A percentile compares a stretch with the other conserved stretches of the same genome.
phyloP scores from a whole-genome alignment of 2,329 filamentous ascomycete genomes.

The Talaromyces atroroseus region DNA sequence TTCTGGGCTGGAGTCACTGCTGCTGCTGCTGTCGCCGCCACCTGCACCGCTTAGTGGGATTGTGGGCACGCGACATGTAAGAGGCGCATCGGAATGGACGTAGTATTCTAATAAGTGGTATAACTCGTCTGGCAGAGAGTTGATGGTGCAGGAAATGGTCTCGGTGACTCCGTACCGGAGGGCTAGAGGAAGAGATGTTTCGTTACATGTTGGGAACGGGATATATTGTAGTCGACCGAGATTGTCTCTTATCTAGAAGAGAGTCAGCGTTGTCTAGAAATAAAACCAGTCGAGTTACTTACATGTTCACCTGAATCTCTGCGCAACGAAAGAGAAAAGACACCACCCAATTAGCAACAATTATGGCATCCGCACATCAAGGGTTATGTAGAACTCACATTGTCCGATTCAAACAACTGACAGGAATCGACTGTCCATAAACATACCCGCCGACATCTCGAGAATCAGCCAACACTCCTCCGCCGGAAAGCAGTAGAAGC shows the following conservation, averaged over 20 bases:
- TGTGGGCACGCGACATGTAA: slow-evolving; percentile 83
- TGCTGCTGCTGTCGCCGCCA: slow-evolving; percentile 12
- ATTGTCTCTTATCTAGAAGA: slow-evolving; percentile 62
- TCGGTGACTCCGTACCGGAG: slow-evolving; percentile 70
- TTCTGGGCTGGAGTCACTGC: not conserved
- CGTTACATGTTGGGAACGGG: slow-evolving; percentile 84
- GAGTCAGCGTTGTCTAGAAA: not conserved
- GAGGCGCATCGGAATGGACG: slow-evolving; percentile 90
- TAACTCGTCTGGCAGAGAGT: slow-evolving; percentile 47
- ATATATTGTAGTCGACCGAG: slow-evolving; percentile 84
- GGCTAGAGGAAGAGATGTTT: slow-evolving; percentile 75
- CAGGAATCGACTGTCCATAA: slow-evolving; percentile 59
- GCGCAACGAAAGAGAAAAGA: not conserved
- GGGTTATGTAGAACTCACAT: slow-evolving; percentile 54
- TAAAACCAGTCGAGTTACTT: slow-evolving; percentile 13
- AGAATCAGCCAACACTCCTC: slow-evolving; percentile 1
- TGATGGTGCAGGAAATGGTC: slow-evolving; percentile 56
- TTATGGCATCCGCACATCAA: not conserved
- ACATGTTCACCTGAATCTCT: slow-evolving; percentile 31
- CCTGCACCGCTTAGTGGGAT: slow-evolving; percentile 51
- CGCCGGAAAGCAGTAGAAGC: slow-evolving; percentile 12
- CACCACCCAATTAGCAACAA: slow-evolving; percentile 1
- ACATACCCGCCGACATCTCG: slow-evolving; percentile 29
- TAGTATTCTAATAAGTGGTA: slow-evolving; percentile 71
- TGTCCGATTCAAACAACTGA: slow-evolving; percentile 70